phyloP scores from a whole-genome alignment of 2,329 filamentous ascomycete species.

The Fusarium oligoseptatum region DNA sequence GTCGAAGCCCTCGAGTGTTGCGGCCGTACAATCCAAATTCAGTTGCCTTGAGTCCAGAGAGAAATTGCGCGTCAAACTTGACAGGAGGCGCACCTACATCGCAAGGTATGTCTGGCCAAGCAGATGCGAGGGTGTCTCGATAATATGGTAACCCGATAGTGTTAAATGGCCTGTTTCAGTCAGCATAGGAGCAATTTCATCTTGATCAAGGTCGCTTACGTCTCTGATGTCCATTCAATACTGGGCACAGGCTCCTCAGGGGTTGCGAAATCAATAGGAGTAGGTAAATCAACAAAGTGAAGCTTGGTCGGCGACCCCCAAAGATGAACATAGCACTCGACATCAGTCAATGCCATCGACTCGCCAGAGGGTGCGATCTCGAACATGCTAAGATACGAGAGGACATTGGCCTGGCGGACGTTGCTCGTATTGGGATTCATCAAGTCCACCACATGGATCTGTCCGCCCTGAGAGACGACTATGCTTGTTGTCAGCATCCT shows the following conservation, averaged over 20 bases:
- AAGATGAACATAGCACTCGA: conserved; percentile 82
- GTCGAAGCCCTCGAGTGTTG: conserved; percentile 78
- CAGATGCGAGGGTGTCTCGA: conserved; percentile 86
- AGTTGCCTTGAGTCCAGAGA: conserved; percentile 76
- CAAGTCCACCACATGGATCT: conserved; percentile 95
- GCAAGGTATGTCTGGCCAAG: conserved; percentile 88
- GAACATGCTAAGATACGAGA: conserved; percentile 80
- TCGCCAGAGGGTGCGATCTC: conserved; percentile 92
- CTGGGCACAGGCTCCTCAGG: conserved; percentile 68
- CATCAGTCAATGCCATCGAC: conserved; percentile 84
- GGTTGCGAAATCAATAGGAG: conserved; percentile 83
- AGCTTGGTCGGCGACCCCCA: conserved; percentile 91
- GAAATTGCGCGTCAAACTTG: conserved; percentile 78
- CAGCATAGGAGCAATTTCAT: not conserved
- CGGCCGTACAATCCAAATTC: conserved; percentile 85
- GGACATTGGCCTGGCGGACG: conserved; percentile 84
- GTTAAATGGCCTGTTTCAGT: conserved; percentile 75
- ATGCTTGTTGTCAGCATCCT: conserved; percentile 95
- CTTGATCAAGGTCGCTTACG: conserved; percentile 61
- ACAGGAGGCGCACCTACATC: conserved; percentile 87
- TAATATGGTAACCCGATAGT: conserved; percentile 94
- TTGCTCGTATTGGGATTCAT: conserved; percentile 93
- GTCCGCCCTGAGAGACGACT: conserved; percentile 90
- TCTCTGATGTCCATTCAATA: conserved; percentile 79
- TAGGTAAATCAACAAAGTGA: conserved; percentile 86